Evolutionary conservation across 2,329 filamentous ascomycete genomes (phyloP).

Genomic region (Aaosphaeria pasadenensis): DNA sequence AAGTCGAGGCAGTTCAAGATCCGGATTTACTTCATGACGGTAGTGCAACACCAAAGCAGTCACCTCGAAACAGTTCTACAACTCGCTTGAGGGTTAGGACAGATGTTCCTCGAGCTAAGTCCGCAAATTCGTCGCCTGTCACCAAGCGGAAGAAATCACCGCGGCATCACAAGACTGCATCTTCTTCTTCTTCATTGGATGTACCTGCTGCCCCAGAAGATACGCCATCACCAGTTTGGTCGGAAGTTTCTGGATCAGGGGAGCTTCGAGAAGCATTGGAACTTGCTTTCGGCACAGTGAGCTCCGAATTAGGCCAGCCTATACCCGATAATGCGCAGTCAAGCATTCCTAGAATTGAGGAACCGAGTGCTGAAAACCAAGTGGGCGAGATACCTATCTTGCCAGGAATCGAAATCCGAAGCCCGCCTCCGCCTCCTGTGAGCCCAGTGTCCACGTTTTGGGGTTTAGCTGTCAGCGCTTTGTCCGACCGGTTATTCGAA

Average conservation of each 20-base stretch:
- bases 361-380: constrained; percentile 7
- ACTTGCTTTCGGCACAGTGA: constrained; percentile 9
- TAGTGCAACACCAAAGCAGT: too few relatives aligned
- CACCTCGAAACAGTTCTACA: background rate
- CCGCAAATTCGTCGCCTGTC: constrained; percentile 19
- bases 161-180: constrained; percentile 6
- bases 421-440: constrained; percentile 4
- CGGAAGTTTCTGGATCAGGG: constrained; percentile 14
- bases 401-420: constrained; percentile 17
- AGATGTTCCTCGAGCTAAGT: constrained; percentile 14
- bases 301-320: background rate
- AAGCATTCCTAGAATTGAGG: constrained; percentile 12
- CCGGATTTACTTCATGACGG: too few relatives aligned
- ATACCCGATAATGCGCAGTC: background rate
- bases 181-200: constrained; percentile 9
- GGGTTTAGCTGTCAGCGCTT: constrained; percentile 17
- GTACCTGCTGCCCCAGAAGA: constrained; percentile 1
- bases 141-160: constrained; percentile 11
- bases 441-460: constrained; percentile 16
- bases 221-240: constrained; percentile 11
- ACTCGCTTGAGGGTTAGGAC: constrained; percentile 16
- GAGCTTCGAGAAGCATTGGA: constrained; percentile 17
- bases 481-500: constrained; percentile 17
- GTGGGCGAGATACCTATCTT: constrained; percentile 21
- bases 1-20: too few relatives aligned